phyloP scores from a whole-genome alignment of 1,139 yeast genomes.

The Hyphopichia buzzinii region DNA sequence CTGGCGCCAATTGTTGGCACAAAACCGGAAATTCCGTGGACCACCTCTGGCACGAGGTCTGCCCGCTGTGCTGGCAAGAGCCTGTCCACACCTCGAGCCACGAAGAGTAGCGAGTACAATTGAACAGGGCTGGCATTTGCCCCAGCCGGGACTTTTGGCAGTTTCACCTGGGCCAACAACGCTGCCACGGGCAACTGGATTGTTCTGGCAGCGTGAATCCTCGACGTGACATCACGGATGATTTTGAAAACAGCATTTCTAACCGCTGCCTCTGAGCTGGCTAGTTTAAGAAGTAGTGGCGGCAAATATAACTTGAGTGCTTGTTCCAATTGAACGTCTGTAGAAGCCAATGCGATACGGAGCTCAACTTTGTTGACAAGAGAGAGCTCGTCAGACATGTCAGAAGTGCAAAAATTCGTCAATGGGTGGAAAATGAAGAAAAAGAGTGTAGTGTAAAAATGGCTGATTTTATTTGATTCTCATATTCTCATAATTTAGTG shows the following conservation, averaged over 20 bases:
- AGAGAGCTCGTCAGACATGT: conserved; percentile 39
- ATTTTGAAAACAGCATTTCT: conserved; percentile 66
- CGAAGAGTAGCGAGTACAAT: conserved; percentile 63
- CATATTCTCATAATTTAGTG: too few species aligned
- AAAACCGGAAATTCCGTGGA: conserved; percentile 44
- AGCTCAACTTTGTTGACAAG: conserved; percentile 78
- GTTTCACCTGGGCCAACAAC: conserved; percentile 60
- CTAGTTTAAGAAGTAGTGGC: conserved; percentile 75
- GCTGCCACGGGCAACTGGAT: conserved; percentile 62
- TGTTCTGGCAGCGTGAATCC: conserved; percentile 57
- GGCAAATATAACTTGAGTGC: conserved; percentile 64
- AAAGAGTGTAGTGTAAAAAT: too few species aligned
- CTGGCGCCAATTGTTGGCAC: conserved; percentile 50
- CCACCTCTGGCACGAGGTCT: conserved; percentile 45
- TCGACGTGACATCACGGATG: conserved; percentile 63
- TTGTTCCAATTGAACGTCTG: conserved; percentile 62
- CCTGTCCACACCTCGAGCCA: conserved; percentile 64
- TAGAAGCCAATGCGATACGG: conserved; percentile 72
- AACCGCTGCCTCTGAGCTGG: conserved; percentile 69
- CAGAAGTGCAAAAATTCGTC: too few species aligned
- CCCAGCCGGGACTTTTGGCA: conserved; percentile 44
- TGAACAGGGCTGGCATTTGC: conserved; percentile 54
- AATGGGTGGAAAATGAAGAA: too few species aligned
- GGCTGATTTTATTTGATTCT: too few species aligned
- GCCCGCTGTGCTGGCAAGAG: conserved; percentile 31